Base-by-base conservation (phyloP, 2,329 filamentous ascomycete species). In the Rugonectria rugulosa region DNA sequence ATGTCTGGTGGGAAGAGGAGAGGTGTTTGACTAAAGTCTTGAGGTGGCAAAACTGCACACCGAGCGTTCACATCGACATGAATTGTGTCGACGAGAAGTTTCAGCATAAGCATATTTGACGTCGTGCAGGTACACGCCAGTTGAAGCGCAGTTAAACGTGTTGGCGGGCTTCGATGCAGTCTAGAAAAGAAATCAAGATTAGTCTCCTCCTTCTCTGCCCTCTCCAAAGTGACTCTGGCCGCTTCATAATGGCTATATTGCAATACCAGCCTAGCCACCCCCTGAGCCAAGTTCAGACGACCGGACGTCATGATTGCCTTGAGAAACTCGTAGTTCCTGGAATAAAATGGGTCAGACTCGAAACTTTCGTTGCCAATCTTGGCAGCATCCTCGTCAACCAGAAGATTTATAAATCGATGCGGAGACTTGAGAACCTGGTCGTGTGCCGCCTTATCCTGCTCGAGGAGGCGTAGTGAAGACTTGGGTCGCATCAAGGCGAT, bases 21-120 rank as follows among this genome's bases (percentile, higher is more conserved):
- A n/a, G n/a, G n/a, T n/a, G n/a, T n/a, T n/a, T n/a, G n/a, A n/a
- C n/a, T 1, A 19, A 6, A 6, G 15, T 19, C 37, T 40, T 15
- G 11, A 12, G 2, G 2, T 8, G 20, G 19, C 2, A 37, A 6
- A 6, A 24, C 5, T 3, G 46, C 54, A 17, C 12, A 46, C 1
- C 15, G 56, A 1, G 7, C 41, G 24, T 66, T 63, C 9, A 65
- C 37, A 4, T 66, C 56, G 0, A 66, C 49, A 4, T 55, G 37
- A 2, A 66, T 19, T 7, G 37, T 41, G 12, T 62, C 57, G 1
- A 65, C 52, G 1, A 66, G 62, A 15, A 43, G 12, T 19, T 53
- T 36, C 14, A 65, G 3, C 10, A 50, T 62, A 2, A 52, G 46
- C 24, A 65, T 23, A 23, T 65, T 66, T 15, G 56, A 41, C 6